These are phyloP conservation scores for Quercus variabilis DNA, from an alignment of 306 rosid genomes.

Conservation along the genomic window DNA sequence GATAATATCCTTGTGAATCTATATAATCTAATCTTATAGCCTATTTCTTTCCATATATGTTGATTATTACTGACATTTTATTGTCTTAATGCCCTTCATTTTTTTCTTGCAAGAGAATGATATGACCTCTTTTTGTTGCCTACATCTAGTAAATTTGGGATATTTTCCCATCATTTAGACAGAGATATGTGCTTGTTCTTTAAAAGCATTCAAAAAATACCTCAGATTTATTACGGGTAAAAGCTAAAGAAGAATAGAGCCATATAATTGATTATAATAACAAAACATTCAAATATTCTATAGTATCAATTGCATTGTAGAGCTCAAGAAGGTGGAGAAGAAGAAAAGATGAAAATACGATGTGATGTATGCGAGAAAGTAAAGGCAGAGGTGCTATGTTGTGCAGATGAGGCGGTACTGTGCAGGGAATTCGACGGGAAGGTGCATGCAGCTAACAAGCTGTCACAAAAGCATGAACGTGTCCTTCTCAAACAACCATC, in stretches of 20 bases:
- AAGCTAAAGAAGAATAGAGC: no score
- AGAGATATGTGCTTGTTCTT: no score
- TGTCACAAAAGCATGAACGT: conserved; percentile 7
- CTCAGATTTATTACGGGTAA: no score
- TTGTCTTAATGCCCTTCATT: not conserved
- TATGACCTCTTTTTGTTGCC: not conserved
- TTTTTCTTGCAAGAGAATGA: not conserved
- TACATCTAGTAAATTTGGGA: no score
- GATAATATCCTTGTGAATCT: not conserved
- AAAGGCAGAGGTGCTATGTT: conserved; percentile 14
- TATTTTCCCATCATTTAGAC: no score
- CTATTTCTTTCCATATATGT: not conserved
- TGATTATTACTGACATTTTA: not conserved
- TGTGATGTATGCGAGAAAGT: conserved; percentile 5
- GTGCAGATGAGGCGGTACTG: conserved; percentile 15
- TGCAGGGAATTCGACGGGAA: conserved; percentile 1
- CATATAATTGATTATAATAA: no score
- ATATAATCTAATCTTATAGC: not conserved
- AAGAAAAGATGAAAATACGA: not conserved
- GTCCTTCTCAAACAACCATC: not conserved
- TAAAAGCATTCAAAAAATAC: no score
- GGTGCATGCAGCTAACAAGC: conserved; percentile 13
- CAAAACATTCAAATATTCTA: no score
- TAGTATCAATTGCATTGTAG: no score
- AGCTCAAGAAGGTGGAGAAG: no score